Evolutionary conservation across 352 stramenopile species (phyloP).

Genomic region (Globisporangium megalacanthum): DNA sequence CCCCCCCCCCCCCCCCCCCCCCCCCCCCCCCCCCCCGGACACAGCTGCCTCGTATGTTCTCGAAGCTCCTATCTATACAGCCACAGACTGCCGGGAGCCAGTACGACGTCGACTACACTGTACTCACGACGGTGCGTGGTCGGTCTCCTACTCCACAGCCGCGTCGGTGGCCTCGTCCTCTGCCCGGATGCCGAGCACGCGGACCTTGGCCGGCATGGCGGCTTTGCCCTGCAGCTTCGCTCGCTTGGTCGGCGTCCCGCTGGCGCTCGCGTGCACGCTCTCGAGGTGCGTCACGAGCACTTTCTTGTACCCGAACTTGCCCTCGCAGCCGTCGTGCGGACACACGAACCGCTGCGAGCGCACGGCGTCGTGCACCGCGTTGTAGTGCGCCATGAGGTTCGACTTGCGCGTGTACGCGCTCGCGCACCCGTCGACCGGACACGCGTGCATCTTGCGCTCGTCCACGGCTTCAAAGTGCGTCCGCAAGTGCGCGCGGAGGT

Average conservation of each 20-base stretch:
- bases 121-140: too few relatives aligned
- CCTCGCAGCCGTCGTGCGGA: conserved; percentile 44
- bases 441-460: conserved; percentile 55
- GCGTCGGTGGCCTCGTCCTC: neutral
- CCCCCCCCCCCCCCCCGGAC: too few relatives aligned
- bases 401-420: conserved; percentile 66
- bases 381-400: conserved; percentile 76
- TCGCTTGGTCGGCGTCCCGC: conserved; percentile 19
- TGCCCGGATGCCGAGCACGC: conserved; percentile 19
- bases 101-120: too few relatives aligned
- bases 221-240: conserved; percentile 21
- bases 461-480: conserved; percentile 62
- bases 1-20: too few relatives aligned
- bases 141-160: neutral
- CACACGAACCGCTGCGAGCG: conserved; percentile 65
- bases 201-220: conserved; percentile 25
- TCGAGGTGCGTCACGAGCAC: conserved; percentile 57
- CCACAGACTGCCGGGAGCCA: too few relatives aligned
- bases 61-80: too few relatives aligned
- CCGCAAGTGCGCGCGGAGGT: conserved; percentile 49
- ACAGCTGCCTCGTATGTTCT: too few relatives aligned
- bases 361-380: conserved; percentile 52
- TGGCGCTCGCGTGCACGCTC: conserved; percentile 47
- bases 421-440: conserved; percentile 46
- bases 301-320: conserved; percentile 72